Base-by-base conservation (phyloP, 2,329 filamentous ascomycete genomes). In the Pyrenophora tritici-repentis region DNA sequence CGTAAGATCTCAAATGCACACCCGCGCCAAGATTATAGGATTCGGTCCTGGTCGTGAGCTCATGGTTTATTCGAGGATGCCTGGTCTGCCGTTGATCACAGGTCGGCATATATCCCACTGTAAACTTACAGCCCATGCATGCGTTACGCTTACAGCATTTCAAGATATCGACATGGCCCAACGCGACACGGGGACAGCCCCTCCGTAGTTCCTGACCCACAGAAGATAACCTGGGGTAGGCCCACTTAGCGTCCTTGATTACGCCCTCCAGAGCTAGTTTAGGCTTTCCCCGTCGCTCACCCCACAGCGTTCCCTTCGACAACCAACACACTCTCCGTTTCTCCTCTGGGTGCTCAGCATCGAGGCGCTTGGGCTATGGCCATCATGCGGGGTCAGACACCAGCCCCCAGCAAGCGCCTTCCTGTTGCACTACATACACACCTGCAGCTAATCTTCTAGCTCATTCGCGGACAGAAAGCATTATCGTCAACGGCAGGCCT, bases 161-260 rank as follows among this genome's bases (percentile, higher is more conserved):
- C 22, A 42, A 35, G 22, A 29, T 52, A 22, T 36, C 29, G 29
- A 43, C 29, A 41, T 46, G 18, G 37, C 38, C 10, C 17, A 42
- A 42, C 17, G n/a, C 16, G 29, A 34, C 39, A 49, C 45, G 39
- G 29, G 34, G 33, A 42, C 39, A 12, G 14, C n/a, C 29, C 20
- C 44, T 53, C 45, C 35, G 40, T 16, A 18, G 16, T 26, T 18
- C 38, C 18, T 39, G 29, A 42, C 44, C 33, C 20, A 12, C 20
- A 20, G 9, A 24, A 33, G 20, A 31, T 37, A 37, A 47, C 40
- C 31, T 38, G 35, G 50, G 35, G 45, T 44, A 53, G 45, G 22
- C 20, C 26, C 38, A 20, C 43, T 34, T 37, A 47, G 34, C 36
- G 38, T 34, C 5, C 16, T 52, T 38, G 49, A 33, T 51, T 47